Percentiles rank a stretch among this genome's conserved stretches.
Evolutionary conservation across 306 rosid species (phyloP).

Genomic region (Acacia confusa): DNA sequence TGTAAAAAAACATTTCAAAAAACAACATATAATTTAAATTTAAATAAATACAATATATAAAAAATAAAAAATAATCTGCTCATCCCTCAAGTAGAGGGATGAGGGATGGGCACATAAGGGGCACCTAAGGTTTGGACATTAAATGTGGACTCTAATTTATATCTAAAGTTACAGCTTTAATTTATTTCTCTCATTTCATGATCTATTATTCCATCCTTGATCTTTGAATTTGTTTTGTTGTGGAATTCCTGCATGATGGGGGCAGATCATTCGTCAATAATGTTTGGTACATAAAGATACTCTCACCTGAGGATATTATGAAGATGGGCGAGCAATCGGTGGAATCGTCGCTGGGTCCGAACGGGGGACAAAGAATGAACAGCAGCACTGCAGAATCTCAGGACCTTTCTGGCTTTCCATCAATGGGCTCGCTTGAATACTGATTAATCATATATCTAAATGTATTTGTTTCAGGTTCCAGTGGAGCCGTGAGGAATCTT

Average conservation of each 20-base stretch:
- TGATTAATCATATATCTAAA: constrained; percentile 33
- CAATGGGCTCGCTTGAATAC: constrained; percentile 68
- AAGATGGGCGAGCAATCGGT: constrained; percentile 73
- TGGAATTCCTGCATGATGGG: constrained; percentile 8
- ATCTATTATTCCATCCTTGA: neutral
- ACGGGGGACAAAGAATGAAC: constrained; percentile 57
- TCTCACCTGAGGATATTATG: constrained; percentile 80
- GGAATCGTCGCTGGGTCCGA: constrained; percentile 55
- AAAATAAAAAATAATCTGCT: too few species aligned
- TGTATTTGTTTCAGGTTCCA: constrained; percentile 29
- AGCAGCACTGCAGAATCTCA: constrained; percentile 49
- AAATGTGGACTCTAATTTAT: too few species aligned
- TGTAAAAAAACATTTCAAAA: too few species aligned
- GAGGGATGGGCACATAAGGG: too few species aligned
- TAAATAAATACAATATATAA: too few species aligned
- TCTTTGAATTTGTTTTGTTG: constrained; percentile 8
- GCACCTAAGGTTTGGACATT: too few species aligned
- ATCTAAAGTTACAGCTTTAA: neutral
- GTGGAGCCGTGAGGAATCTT: constrained; percentile 22
- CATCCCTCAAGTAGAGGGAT: too few species aligned
- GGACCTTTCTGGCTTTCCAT: constrained; percentile 65
- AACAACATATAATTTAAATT: too few species aligned
- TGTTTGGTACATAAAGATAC: constrained; percentile 85
- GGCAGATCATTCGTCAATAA: constrained; percentile 82
- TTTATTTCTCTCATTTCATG: neutral